Conservation (phyloP, 345 rosid genomes). For the Sisymbrium altissimum region DNA sequence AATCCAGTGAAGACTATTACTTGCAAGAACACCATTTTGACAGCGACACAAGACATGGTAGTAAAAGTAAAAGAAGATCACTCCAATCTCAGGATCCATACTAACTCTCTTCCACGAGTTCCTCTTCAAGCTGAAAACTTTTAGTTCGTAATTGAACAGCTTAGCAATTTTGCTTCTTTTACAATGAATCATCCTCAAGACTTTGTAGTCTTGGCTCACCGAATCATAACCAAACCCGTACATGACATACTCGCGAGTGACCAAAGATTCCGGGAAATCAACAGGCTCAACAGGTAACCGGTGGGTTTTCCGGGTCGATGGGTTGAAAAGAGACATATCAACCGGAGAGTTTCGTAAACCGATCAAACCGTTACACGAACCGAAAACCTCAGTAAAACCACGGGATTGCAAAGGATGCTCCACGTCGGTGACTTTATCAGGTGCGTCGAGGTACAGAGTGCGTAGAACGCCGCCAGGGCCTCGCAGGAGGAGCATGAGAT, state of each 20-base stretch:
- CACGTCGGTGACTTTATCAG: too few relatives aligned
- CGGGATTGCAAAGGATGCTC: too few relatives aligned
- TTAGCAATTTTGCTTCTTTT: not conserved
- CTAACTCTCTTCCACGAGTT: constrained; percentile 37
- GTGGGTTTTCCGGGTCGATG: too few relatives aligned
- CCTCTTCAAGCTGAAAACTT: constrained; percentile 34
- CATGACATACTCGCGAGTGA: too few relatives aligned
- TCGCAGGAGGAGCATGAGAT: constrained; percentile 28
- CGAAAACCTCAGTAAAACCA: too few relatives aligned
- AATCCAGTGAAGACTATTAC: constrained; percentile 49
- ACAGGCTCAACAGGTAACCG: too few relatives aligned
- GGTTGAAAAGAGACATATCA: too few relatives aligned
- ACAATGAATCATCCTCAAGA: constrained; percentile 41
- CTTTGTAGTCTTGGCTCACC: constrained; percentile 41
- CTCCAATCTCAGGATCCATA: not conserved
- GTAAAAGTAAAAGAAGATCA: too few relatives aligned
- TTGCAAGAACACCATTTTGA: constrained; percentile 33
- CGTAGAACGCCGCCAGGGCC: constrained; percentile 24
- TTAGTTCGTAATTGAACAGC: constrained; percentile 24
- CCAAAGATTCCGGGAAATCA: too few relatives aligned
- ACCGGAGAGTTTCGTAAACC: too few relatives aligned
- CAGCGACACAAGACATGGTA: too few relatives aligned
- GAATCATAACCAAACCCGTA: constrained; percentile 36
- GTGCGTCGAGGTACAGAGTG: constrained; percentile 25
- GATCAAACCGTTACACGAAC: too few relatives aligned